phyloP scores from a whole-genome alignment of 2,329 filamentous ascomycete species.

The Lachnellula cervina region DNA sequence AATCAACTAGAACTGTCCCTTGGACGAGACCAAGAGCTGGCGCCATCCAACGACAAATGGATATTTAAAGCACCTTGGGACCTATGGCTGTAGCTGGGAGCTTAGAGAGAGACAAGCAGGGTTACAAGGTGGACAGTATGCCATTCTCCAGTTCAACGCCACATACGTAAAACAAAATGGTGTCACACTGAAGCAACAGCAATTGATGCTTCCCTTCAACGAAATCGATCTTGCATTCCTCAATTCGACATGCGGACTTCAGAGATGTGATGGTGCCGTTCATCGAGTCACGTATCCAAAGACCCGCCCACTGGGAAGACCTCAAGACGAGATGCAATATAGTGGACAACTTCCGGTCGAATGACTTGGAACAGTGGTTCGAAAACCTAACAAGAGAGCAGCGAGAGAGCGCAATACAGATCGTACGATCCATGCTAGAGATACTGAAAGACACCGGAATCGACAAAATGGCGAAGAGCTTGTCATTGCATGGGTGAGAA shows the following conservation, averaged over 20 bases:
- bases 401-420: not conserved
- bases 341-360: not conserved
- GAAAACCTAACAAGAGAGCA: not conserved
- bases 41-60: not conserved
- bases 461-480: slow-evolving; percentile 4
- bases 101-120: slow-evolving; percentile 2
- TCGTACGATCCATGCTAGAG: slow-evolving; percentile 9
- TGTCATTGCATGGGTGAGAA: slow-evolving; percentile 6
- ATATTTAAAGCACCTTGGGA: slow-evolving; percentile 6
- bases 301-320: slow-evolving; percentile 4
- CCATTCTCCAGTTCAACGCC: not conserved
- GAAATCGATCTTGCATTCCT: slow-evolving; percentile 5
- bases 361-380: slow-evolving; percentile 5
- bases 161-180: slow-evolving; percentile 1
- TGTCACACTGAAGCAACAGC: slow-evolving; percentile 3
- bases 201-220: slow-evolving; percentile 3
- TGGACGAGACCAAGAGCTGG: slow-evolving; percentile 2
- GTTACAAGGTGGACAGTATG: slow-evolving; percentile 1
- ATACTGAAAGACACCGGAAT: slow-evolving; percentile 13
- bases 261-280: slow-evolving; percentile 15
- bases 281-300: not conserved
- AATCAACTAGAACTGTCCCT: not conserved
- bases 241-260: slow-evolving; percentile 15
- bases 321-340: slow-evolving; percentile 1
- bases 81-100: slow-evolving; percentile 2